Percentiles rank a stretch among this genome's conserved stretches.
phyloP scores from a whole-genome alignment of 2,329 filamentous ascomycete genomes.

The Fusarium foetens region DNA sequence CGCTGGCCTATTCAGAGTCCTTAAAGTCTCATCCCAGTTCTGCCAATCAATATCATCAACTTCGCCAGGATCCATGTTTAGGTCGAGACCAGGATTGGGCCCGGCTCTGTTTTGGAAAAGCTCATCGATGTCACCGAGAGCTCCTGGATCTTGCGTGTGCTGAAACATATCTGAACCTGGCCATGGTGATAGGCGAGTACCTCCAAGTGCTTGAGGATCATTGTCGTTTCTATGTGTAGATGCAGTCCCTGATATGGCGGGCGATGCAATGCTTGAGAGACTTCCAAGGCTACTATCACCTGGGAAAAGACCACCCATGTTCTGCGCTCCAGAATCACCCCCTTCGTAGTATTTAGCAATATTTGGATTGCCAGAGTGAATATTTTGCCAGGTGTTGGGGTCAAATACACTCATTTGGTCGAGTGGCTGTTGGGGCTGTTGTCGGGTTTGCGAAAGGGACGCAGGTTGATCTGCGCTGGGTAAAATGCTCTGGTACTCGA shows the following conservation, averaged over 20 bases:
- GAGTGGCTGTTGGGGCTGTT: background rate
- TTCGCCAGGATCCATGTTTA: conserved; percentile 29
- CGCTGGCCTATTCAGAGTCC: background rate
- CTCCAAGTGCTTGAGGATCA: background rate
- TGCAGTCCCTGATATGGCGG: conserved; percentile 20
- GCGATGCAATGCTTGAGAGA: conserved; percentile 29
- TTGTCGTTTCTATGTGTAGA: conserved; percentile 6
- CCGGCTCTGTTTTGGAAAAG: conserved; percentile 8
- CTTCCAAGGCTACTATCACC: conserved; percentile 19
- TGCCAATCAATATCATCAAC: conserved; percentile 37
- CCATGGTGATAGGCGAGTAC: conserved; percentile 18
- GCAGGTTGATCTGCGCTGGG: background rate
- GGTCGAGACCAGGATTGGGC: conserved; percentile 1
- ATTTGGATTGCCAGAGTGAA: conserved; percentile 10
- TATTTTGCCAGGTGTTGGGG: conserved; percentile 12
- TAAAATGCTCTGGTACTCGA: conserved; percentile 16
- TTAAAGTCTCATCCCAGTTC: conserved; percentile 34
- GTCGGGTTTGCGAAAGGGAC: background rate
- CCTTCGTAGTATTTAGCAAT: conserved; percentile 25
- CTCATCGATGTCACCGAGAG: conserved; percentile 2
- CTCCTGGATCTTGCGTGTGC: background rate
- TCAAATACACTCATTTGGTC: background rate
- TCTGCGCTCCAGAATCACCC: conserved; percentile 1
- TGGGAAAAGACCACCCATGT: conserved; percentile 2
- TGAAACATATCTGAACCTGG: conserved; percentile 14